Evolutionary conservation across 2,329 filamentous ascomycete species (phyloP).

Genomic region (Hymenoscyphus fructigenus): DNA sequence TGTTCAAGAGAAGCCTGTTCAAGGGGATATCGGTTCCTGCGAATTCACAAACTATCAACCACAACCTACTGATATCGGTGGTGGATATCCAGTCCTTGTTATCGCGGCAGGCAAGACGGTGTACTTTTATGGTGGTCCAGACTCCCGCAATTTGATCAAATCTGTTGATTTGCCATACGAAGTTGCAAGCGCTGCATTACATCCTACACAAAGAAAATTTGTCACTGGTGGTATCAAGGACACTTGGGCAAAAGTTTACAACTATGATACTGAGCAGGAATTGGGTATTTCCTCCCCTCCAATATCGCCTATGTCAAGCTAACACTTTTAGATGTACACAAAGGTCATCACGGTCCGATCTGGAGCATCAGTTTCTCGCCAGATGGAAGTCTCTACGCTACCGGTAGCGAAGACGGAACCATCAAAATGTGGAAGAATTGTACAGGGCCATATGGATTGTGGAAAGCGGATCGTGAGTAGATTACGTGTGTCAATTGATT

Average conservation of each 20-base stretch:
- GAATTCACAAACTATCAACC: constrained; percentile 73
- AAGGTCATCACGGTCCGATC: constrained; percentile 95
- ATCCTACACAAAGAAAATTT: constrained; percentile 76
- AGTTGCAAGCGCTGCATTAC: constrained; percentile 86
- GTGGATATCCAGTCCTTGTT: constrained; percentile 71
- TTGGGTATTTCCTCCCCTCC: constrained; percentile 53
- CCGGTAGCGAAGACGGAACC: constrained; percentile 93
- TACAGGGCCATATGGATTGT: constrained; percentile 63
- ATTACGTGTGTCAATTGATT: neutral
- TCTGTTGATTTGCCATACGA: constrained; percentile 77
- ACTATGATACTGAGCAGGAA: constrained; percentile 80
- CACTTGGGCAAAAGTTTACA: constrained; percentile 95
- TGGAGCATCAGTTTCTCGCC: constrained; percentile 96
- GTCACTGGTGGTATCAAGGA: constrained; percentile 89
- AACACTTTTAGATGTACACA: constrained; percentile 70
- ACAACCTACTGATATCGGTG: constrained; percentile 61
- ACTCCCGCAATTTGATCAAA: constrained; percentile 73
- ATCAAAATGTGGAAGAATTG: constrained; percentile 88
- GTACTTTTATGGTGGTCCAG: constrained; percentile 82
- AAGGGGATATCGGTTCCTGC: constrained; percentile 86
- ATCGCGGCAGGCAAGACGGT: constrained; percentile 93
- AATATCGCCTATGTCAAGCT: constrained; percentile 14
- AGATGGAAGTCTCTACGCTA: constrained; percentile 93
- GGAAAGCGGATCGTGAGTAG: constrained; percentile 40
- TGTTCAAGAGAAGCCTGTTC: constrained; percentile 74